phyloP scores from a whole-genome alignment of 106 monocot species.

The Dendrobium huoshanense region DNA sequence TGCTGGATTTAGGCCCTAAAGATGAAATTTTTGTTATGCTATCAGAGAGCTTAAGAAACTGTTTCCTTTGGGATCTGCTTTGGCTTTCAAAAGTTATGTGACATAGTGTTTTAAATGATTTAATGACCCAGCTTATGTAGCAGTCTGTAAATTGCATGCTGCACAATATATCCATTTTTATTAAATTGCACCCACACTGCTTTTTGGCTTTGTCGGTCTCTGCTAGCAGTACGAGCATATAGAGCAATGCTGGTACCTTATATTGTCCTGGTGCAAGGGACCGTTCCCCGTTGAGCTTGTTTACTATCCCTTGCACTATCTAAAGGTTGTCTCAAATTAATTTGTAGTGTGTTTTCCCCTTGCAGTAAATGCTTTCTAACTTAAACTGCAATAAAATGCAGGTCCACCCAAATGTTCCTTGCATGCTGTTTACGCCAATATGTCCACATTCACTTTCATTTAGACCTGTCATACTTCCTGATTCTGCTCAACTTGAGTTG shows the following conservation, averaged over 20 bases:
- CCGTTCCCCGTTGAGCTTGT: background rate
- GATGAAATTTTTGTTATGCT: background rate
- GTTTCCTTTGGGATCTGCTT: background rate
- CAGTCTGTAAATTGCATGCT: background rate
- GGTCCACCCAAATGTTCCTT: slow-evolving; percentile 99
- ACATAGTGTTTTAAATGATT: background rate
- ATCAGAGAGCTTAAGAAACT: background rate
- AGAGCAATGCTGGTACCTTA: background rate
- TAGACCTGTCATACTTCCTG: slow-evolving; percentile 99
- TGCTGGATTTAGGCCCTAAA: background rate
- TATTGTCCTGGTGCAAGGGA: background rate
- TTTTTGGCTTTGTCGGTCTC: background rate
- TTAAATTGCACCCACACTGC: background rate
- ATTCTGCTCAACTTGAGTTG: slow-evolving; percentile 88
- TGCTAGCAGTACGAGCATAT: background rate
- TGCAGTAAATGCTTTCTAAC: slow-evolving; percentile 2
- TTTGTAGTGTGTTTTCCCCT: background rate
- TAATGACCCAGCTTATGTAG: background rate
- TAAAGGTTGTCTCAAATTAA: background rate
- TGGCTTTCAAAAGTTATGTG: background rate
- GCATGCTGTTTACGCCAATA: slow-evolving; percentile 98
- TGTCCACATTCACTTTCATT: slow-evolving; percentile 96
- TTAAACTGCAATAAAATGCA: slow-evolving; percentile 23
- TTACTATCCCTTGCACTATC: background rate
- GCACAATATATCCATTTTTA: background rate